Conservation (phyloP, 495 filamentous ascomycete species). For the Xylaria intraflava region DNA sequence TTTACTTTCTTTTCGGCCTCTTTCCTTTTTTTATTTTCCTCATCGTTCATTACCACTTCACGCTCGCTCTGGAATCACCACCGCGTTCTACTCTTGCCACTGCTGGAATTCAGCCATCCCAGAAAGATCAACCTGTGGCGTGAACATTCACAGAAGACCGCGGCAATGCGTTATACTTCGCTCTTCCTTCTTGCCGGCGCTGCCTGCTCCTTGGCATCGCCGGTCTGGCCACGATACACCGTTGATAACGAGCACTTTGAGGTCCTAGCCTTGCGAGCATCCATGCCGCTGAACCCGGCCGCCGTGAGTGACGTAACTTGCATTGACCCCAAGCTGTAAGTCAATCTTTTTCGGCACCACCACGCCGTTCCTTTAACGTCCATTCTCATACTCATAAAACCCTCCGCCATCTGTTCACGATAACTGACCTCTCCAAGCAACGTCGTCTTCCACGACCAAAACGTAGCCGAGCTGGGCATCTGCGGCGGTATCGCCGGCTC, state of each 20-base stretch:
- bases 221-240: slow-evolving; percentile 24
- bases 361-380: background rate
- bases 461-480: slow-evolving; percentile 47
- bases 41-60: background rate
- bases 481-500: slow-evolving; percentile 46
- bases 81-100: background rate
- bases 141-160: background rate
- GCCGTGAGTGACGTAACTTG: slow-evolving; percentile 31
- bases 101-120: background rate
- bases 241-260: slow-evolving; percentile 24
- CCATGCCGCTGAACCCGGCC: slow-evolving; percentile 26
- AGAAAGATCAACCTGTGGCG: background rate
- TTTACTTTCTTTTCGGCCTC: slow-evolving; percentile 7
- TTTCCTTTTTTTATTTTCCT: background rate
- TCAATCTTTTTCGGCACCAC: background rate
- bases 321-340: slow-evolving; percentile 32
- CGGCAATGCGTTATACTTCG: slow-evolving; percentile 5
- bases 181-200: slow-evolving; percentile 5
- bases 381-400: background rate
- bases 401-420: background rate
- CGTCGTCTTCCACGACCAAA: slow-evolving; percentile 48
- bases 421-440: slow-evolving; percentile 26
- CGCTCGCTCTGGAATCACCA: background rate
- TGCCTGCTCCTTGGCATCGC: slow-evolving; percentile 6
- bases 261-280: slow-evolving; percentile 30